phyloP scores from a whole-genome alignment of 23 red algal species.

The Gracilaria caudata region DNA sequence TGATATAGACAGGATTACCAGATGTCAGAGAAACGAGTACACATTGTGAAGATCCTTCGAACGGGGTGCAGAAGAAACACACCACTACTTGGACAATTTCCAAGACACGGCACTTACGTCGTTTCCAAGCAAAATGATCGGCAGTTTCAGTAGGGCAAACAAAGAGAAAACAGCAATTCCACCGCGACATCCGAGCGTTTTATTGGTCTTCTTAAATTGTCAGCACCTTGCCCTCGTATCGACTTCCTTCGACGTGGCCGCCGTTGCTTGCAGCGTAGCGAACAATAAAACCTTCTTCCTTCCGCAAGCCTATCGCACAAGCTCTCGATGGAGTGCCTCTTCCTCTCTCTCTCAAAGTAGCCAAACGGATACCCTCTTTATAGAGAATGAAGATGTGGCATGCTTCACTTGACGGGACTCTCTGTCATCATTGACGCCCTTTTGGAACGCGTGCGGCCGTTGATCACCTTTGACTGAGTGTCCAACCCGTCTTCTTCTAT shows the following conservation, averaged over 20 bases:
- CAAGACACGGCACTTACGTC: neutral
- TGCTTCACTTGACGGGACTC: neutral
- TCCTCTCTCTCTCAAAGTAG: neutral
- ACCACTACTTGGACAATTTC: neutral
- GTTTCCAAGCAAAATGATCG: constrained; percentile 7
- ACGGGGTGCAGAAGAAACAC: neutral
- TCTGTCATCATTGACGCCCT: constrained; percentile 12
- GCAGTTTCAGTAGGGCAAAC: neutral
- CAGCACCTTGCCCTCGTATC: neutral
- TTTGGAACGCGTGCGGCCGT: constrained; percentile 38
- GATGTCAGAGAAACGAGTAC: neutral
- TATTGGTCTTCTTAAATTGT: constrained; percentile 12
- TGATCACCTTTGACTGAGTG: neutral
- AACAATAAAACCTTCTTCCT: neutral
- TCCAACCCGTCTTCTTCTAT: neutral
- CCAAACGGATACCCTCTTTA: neutral
- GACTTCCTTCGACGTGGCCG: neutral
- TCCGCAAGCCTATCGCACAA: neutral
- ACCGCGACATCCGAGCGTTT: neutral
- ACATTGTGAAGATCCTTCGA: neutral
- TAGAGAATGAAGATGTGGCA: neutral
- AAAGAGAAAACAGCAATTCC: constrained; percentile 13
- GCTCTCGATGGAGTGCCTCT: neutral
- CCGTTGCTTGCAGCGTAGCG: neutral
- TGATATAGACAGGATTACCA: neutral